These are phyloP conservation scores for Helotiales sp. DNA, from an alignment of 2,329 filamentous ascomycete genomes.

Conservation along the genomic window DNA sequence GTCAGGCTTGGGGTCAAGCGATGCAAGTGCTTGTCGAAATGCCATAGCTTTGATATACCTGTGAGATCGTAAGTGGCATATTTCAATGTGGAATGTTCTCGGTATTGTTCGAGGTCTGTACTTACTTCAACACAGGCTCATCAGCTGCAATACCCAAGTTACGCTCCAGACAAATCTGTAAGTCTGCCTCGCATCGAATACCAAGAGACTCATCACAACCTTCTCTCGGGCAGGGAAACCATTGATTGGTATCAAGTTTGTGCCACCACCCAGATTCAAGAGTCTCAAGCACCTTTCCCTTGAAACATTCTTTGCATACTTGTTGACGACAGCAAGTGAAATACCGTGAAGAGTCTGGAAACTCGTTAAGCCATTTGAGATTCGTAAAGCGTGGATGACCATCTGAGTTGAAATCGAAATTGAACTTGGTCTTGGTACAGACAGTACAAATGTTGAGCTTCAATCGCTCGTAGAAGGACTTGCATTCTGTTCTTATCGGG, in stretches of 20 bases:
- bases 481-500: background rate
- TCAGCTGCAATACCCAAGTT: background rate
- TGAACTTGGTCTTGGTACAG: constrained; percentile 12
- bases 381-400: background rate
- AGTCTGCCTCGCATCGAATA: constrained; percentile 15
- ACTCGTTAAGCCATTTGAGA: constrained; percentile 14
- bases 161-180: constrained; percentile 14
- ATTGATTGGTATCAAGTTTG: constrained; percentile 5
- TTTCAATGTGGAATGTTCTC: no score
- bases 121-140: constrained; percentile 9
- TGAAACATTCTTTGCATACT: constrained; percentile 14
- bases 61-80: background rate
- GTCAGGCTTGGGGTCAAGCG: constrained; percentile 2
- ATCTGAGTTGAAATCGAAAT: constrained; percentile 4
- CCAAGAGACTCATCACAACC: constrained; percentile 8
- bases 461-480: constrained; percentile 10
- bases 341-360: constrained; percentile 3
- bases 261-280: constrained; percentile 10
- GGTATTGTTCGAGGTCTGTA: no score
- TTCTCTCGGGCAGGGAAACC: constrained; percentile 11
- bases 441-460: constrained; percentile 1
- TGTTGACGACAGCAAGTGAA: constrained; percentile 15
- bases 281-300: constrained; percentile 3
- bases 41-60: constrained; percentile 11
- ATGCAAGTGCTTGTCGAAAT: constrained; percentile 5